These are phyloP conservation scores for Ceriops tagal DNA, from an alignment of 345 rosid species.

Conservation along the genomic window DNA sequence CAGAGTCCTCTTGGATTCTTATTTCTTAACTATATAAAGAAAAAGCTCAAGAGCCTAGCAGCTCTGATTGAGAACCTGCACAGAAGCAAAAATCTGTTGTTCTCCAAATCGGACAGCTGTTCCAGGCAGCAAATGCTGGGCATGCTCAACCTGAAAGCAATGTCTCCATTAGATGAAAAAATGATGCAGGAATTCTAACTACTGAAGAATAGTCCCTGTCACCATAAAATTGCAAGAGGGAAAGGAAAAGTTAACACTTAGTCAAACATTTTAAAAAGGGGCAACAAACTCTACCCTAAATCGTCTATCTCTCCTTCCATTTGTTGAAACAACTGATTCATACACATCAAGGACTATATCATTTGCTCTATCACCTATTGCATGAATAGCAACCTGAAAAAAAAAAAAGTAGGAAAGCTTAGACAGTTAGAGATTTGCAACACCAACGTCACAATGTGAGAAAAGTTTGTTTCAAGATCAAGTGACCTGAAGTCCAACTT, in stretches of 20 bases:
- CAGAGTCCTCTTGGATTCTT: too few species aligned
- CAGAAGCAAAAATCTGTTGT: slow-evolving; percentile 67
- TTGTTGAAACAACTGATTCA: slow-evolving; percentile 47
- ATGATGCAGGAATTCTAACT: not conserved
- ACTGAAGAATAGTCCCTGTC: not conserved
- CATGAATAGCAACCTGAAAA: slow-evolving; percentile 84
- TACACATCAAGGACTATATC: slow-evolving; percentile 68
- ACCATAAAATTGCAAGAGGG: not conserved
- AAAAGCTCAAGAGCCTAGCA: too few species aligned
- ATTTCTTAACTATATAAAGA: too few species aligned
- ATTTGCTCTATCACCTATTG: slow-evolving; percentile 90
- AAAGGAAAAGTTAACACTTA: not conserved
- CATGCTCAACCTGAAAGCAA: slow-evolving; percentile 73
- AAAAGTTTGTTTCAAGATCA: not conserved
- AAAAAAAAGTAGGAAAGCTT: slow-evolving; percentile 4
- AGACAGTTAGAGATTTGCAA: not conserved
- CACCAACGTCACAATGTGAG: not conserved
- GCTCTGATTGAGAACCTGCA: slow-evolving; percentile 50
- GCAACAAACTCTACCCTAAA: slow-evolving; percentile 58
- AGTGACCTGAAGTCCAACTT: slow-evolving; percentile 75
- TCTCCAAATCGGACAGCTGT: slow-evolving; percentile 61
- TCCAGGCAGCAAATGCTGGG: slow-evolving; percentile 76
- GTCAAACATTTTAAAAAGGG: slow-evolving; percentile 6
- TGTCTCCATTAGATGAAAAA: slow-evolving; percentile 16
- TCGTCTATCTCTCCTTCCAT: slow-evolving; percentile 77